A percentile compares a stretch with the other conserved stretches of the same genome.
Evolutionary conservation across 176 grass and related monocot genomes (phyloP).

Genomic region (Dactylis glomerata): DNA sequence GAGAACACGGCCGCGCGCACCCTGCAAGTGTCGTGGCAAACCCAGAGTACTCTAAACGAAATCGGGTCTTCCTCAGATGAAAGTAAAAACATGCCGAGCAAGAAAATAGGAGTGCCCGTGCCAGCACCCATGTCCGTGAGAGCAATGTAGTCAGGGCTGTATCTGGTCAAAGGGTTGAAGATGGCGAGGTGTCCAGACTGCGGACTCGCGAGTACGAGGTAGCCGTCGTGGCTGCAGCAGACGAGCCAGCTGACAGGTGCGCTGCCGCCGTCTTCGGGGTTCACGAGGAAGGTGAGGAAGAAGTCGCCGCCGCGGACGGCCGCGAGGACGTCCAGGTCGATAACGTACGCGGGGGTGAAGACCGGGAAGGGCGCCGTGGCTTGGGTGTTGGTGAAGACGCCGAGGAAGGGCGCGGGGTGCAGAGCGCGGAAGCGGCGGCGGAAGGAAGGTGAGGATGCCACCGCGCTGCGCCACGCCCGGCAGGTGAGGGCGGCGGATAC

Average conservation of each 20-base stretch:
- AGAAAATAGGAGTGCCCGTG: background rate
- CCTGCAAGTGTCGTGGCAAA: background rate
- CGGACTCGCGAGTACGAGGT: background rate
- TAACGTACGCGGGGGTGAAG: background rate
- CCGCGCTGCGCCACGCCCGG: background rate
- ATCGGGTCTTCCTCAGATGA: background rate
- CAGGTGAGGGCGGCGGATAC: conserved; percentile 25
- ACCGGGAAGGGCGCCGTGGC: background rate
- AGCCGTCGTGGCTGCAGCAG: background rate
- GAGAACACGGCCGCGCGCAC: background rate
- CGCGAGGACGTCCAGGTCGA: background rate
- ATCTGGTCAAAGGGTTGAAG: background rate
- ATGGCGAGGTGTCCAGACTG: background rate
- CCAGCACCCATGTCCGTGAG: background rate
- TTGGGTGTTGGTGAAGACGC: background rate
- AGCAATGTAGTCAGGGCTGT: background rate
- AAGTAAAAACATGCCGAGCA: background rate
- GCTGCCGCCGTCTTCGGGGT: background rate
- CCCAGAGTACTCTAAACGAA: background rate
- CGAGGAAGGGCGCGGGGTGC: conserved; percentile 12
- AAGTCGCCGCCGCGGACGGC: conserved; percentile 21
- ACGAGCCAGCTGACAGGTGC: background rate
- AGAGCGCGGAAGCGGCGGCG: background rate
- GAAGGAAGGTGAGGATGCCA: background rate
- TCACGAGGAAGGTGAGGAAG: background rate